Evolutionary conservation across 83 land plant species (phyloP), one percentile per base, ranked within the genome.

Genomic region (Thuja plicata): DNA sequence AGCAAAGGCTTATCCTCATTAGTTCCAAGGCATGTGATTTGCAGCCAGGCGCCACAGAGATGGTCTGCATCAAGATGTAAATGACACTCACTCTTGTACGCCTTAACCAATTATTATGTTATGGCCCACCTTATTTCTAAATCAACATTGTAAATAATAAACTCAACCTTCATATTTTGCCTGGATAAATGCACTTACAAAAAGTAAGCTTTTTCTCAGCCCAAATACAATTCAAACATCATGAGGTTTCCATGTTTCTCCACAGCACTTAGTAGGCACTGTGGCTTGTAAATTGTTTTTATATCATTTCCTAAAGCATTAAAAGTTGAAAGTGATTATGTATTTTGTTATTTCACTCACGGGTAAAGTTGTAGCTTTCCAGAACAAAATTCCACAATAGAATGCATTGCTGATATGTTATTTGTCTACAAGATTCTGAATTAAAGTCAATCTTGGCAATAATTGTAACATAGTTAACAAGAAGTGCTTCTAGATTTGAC

Each of bases 271-370:
- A 30, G 24, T 15, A 16, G 81, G 43, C 38, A 35, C 71, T 0
- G n/a, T 62, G 27, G n/a, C 71, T 37, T 78, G 81, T 78, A 38
- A 43, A 78, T 6, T 38, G 43, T 73, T 15, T 50, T 57, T 41
- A 27, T 17, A 40, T 88, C 89, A 87, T 32, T 37, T 90, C 41
- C 57, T 21, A 24, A 89, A 70, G 71, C 32, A 27, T 66, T 66
- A 8, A 66, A 66, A 66, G 73, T 66, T 66, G 71, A 66, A 66
- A 66, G n/a, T 66, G 71, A 27, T 66, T 66, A 66, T 66, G n/a
- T 8, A 66, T 66, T 27, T 66, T 9, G 30, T 24, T n/a, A 24
- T 66, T 66, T 27, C n/a, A 66, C 9, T 66, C 73, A 66, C 24
- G 7, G 73, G 73, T 27, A 66, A 66, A 24, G 73, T 11, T 66